Conservation (phyloP, 2,329 filamentous ascomycete species). For the Beauveria sp. region DNA sequence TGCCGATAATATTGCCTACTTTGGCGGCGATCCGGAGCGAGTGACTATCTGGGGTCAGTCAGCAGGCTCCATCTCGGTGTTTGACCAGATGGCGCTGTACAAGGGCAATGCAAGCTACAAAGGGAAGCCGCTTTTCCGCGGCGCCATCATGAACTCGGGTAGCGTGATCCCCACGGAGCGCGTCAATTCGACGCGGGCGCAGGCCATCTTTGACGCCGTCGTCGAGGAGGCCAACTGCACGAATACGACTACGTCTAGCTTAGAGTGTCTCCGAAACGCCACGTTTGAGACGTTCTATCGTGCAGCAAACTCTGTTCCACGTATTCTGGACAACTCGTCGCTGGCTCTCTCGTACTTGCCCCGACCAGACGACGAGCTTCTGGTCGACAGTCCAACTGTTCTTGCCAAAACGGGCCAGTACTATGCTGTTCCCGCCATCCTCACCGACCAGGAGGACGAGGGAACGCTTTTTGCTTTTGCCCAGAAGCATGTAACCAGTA, state of each 20-base stretch:
- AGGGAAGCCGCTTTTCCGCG: conserved; percentile 55
- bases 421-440: conserved; percentile 42
- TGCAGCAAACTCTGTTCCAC: conserved; percentile 63
- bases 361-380: conserved; percentile 58
- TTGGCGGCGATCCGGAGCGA: conserved; percentile 57
- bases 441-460: conserved; percentile 74
- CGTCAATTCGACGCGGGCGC: conserved; percentile 48
- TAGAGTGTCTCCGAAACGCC: conserved; percentile 1
- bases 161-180: conserved; percentile 40
- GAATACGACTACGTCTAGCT: background rate
- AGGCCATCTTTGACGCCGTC: conserved; percentile 46
- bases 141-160: conserved; percentile 57
- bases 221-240: conserved; percentile 44
- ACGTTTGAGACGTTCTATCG: conserved; percentile 42
- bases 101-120: conserved; percentile 56
- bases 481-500: conserved; percentile 59
- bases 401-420: conserved; percentile 43
- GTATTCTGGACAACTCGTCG: conserved; percentile 58
- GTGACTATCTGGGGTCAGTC: conserved; percentile 60
- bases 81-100: conserved; percentile 55
- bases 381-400: conserved; percentile 56
- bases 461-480: conserved; percentile 67
- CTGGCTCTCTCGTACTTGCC: conserved; percentile 67
- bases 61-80: conserved; percentile 51
- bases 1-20: conserved; percentile 54